Conservation (phyloP, 108 stramenopile species). For the Fistulifera solaris region DNA sequence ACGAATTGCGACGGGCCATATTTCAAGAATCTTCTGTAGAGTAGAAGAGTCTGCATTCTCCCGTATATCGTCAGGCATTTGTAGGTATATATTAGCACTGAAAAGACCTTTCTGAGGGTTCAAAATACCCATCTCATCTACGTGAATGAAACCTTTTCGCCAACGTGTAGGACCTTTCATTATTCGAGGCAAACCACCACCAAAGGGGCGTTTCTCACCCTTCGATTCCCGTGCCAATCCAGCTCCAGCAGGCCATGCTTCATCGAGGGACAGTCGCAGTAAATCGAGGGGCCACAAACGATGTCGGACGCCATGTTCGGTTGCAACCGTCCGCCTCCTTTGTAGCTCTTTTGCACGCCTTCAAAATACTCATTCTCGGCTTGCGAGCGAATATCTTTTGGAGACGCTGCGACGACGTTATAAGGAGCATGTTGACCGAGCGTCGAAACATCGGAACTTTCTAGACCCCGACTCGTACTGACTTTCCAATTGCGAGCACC, state of each 20-base stretch:
- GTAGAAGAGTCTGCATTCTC: conserved; percentile 12
- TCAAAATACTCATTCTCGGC: conserved; percentile 52
- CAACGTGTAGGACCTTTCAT: conserved; percentile 90
- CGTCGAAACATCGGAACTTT: conserved; percentile 70
- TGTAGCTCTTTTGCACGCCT: conserved; percentile 57
- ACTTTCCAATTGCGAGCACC: conserved; percentile 59
- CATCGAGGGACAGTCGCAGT: conserved; percentile 68
- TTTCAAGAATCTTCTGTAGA: conserved; percentile 29
- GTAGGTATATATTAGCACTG: conserved; percentile 89
- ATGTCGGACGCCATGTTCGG: not conserved
- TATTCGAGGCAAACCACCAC: conserved; percentile 77
- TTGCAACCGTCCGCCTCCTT: conserved; percentile 18
- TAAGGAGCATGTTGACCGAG: conserved; percentile 68
- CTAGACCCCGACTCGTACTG: conserved; percentile 50
- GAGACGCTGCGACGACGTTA: conserved; percentile 70
- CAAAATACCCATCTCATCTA: conserved; percentile 84
- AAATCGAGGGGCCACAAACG: conserved; percentile 72
- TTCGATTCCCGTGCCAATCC: conserved; percentile 34
- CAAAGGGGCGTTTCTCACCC: conserved; percentile 26
- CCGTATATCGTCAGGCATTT: conserved; percentile 39
- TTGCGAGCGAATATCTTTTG: conserved; percentile 20
- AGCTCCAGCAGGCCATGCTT: conserved; percentile 66
- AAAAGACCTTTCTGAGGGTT: conserved; percentile 55
- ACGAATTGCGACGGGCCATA: conserved; percentile 72
- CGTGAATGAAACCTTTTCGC: conserved; percentile 83